A percentile compares a stretch with the other conserved stretches of the same genome.
phyloP scores from a whole-genome alignment of 129 eudicot genomes.

The Cynara cardunculus region DNA sequence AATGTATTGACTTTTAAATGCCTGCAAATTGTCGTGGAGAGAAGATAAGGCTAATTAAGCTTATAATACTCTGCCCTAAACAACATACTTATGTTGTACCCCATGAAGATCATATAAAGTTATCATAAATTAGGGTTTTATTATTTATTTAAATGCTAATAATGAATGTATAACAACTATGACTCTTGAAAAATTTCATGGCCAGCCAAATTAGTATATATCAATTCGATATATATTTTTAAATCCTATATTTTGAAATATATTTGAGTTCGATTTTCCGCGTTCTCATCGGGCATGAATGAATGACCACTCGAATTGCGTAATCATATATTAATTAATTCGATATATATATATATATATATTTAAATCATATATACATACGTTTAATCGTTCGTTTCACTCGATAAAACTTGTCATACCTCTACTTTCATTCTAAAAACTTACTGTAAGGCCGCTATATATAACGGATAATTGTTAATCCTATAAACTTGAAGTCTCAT shows the following conservation, averaged over 20 bases:
- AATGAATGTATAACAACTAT: not conserved
- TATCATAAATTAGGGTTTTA: not conserved
- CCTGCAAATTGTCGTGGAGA: conserved; percentile 8
- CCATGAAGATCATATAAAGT: conserved; percentile 15
- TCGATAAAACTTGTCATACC: not conserved
- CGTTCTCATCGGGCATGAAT: not conserved
- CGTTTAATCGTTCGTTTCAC: not conserved
- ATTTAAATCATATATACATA: not conserved
- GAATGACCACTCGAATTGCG: conserved; percentile 9
- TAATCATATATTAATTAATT: not conserved
- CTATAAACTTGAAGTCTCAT: not conserved
- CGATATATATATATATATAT: not conserved
- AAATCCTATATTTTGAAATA: too few relatives aligned
- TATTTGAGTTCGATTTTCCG: conserved; percentile 5
- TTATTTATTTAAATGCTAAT: not conserved
- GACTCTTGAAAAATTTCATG: conserved; percentile 15
- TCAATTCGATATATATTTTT: too few relatives aligned
- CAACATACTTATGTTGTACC: conserved; percentile 13
- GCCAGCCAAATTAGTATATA: not conserved
- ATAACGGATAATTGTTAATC: too few relatives aligned
- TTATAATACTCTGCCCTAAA: conserved; percentile 9
- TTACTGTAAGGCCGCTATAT: not conserved
- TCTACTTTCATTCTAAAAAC: not conserved
- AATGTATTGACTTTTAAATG: not conserved
- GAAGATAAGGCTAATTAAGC: conserved; percentile 7